phyloP scores from a whole-genome alignment of 2,329 filamentous ascomycete genomes.

The Calonectria pseudoturangicola region DNA sequence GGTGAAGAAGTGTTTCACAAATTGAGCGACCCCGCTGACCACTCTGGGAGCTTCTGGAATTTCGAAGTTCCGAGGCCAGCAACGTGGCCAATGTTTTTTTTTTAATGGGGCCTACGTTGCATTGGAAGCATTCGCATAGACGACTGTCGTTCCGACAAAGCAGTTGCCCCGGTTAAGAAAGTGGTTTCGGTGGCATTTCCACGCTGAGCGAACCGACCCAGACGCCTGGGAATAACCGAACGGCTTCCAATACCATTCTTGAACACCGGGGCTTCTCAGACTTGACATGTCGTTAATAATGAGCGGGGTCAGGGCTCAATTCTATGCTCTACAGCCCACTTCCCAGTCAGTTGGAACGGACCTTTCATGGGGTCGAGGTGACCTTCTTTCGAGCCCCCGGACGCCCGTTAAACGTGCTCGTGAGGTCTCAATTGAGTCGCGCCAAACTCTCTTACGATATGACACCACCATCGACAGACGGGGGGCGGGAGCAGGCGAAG shows the following conservation, averaged over 20 bases:
- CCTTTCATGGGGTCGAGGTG: slow-evolving; percentile 30
- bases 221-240: slow-evolving; percentile 48
- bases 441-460: slow-evolving; percentile 45
- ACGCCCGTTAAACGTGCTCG: slow-evolving; percentile 42
- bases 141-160: slow-evolving; percentile 29
- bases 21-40: slow-evolving; percentile 38
- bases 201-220: slow-evolving; percentile 47
- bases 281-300: slow-evolving; percentile 40
- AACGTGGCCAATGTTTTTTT: slow-evolving; percentile 38
- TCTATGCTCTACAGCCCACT: slow-evolving; percentile 46
- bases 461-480: slow-evolving; percentile 49
- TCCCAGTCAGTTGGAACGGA: slow-evolving; percentile 35
- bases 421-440: slow-evolving; percentile 41
- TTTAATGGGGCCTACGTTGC: slow-evolving; percentile 43
- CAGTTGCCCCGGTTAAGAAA: slow-evolving; percentile 45
- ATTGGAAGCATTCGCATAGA: slow-evolving; percentile 36
- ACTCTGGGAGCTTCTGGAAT: slow-evolving; percentile 54
- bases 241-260: slow-evolving; percentile 38
- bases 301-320: slow-evolving; percentile 46
- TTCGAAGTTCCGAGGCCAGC: slow-evolving; percentile 45
- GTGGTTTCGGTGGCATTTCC: slow-evolving; percentile 49
- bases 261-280: slow-evolving; percentile 32
- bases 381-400: slow-evolving; percentile 43
- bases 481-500: slow-evolving; percentile 44
- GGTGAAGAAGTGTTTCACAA: slow-evolving; percentile 51